These are phyloP conservation scores for Cercospora sp. DNA, from an alignment of 2,329 filamentous ascomycete species.

Conservation along the genomic window DNA sequence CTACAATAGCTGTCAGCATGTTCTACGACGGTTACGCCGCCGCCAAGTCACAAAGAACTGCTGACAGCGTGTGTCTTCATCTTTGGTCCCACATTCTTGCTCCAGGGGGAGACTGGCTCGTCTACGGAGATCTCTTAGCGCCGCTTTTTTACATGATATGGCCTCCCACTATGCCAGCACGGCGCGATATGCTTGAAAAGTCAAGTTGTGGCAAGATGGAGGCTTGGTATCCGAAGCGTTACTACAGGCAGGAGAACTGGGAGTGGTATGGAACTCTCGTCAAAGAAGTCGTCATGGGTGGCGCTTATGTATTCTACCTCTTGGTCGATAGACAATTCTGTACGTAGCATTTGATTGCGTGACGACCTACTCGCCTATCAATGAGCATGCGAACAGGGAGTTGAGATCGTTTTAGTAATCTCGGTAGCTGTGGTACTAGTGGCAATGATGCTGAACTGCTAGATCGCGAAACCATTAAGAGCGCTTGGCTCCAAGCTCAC, in stretches of 20 bases:
- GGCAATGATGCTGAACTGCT: background rate
- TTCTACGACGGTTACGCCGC: background rate
- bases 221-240: background rate
- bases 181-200: constrained; percentile 6
- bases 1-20: background rate
- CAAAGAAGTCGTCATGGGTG: background rate
- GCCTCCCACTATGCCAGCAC: constrained; percentile 7
- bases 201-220: background rate
- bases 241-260: constrained; percentile 6
- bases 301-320: constrained; percentile 2
- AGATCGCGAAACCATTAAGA: background rate
- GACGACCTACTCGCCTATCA: background rate
- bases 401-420: background rate
- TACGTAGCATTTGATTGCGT: background rate
- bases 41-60: background rate
- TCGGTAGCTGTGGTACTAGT: background rate
- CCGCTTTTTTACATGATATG: constrained; percentile 6
- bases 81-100: constrained; percentile 9
- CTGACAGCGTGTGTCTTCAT: background rate
- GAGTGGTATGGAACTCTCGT: background rate
- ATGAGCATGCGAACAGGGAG: background rate
- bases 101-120: constrained; percentile 14
- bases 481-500: background rate
- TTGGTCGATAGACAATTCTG: background rate
- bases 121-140: constrained; percentile 9